Evolutionary conservation across 2,329 filamentous ascomycete species (phyloP).

Genomic region (Pseudohalonectria lignicola): DNA sequence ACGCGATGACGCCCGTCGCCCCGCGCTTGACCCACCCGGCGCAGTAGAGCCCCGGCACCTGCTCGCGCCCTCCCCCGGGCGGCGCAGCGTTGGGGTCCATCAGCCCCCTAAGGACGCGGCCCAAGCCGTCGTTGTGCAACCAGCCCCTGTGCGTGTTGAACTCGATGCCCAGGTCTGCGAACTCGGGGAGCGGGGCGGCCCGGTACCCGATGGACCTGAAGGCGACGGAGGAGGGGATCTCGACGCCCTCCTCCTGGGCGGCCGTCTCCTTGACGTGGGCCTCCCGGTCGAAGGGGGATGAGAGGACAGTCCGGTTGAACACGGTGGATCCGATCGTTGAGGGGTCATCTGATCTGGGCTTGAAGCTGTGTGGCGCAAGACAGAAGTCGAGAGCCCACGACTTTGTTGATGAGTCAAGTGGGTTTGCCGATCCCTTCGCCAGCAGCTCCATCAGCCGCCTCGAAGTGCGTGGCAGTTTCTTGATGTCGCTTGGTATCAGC

Average conservation of each 20-base stretch:
- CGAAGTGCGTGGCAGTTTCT: conserved; percentile 62
- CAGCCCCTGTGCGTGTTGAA: conserved; percentile 68
- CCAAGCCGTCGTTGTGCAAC: conserved; percentile 68
- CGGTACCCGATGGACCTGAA: conserved; percentile 97
- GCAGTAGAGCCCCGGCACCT: conserved; percentile 63
- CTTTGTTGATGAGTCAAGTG: conserved; percentile 23
- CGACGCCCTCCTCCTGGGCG: conserved; percentile 33
- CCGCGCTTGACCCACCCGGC: conserved; percentile 95
- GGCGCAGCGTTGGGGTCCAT: too few species aligned
- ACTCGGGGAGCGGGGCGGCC: conserved; percentile 64
- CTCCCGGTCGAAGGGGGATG: conserved; percentile 40
- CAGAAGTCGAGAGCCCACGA: conserved; percentile 83
- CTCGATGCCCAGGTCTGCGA: conserved; percentile 60
- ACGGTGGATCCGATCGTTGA: conserved; percentile 49
- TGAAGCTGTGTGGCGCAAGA: conserved; percentile 64
- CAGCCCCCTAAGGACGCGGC: conserved; percentile 49
- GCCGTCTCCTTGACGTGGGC: conserved; percentile 36
- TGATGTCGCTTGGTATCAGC: conserved; percentile 57
- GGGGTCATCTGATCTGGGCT: conserved; percentile 31
- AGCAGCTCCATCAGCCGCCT: conserved; percentile 74
- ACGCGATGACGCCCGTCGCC: conserved; percentile 90
- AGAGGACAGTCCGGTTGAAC: conserved; percentile 53
- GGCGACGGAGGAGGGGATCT: conserved; percentile 57
- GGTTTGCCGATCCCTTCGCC: conserved; percentile 48
- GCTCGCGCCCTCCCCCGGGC: conserved; percentile 11